phyloP scores from a whole-genome alignment of 495 filamentous ascomycete species.

The Aspergillus conjunctus region DNA sequence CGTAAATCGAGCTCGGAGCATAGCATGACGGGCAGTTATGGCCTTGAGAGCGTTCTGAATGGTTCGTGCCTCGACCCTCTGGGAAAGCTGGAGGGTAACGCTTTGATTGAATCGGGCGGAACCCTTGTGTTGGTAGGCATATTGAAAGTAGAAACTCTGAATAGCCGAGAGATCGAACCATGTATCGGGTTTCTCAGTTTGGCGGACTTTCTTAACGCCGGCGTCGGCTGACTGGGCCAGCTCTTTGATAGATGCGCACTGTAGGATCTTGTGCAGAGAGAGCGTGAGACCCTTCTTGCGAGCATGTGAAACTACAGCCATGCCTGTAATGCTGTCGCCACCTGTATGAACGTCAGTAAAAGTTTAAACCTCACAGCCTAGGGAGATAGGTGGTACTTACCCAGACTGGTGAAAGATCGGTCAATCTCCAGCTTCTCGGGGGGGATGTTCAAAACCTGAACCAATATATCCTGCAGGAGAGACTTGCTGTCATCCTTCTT shows the following conservation, averaged over 20 bases:
- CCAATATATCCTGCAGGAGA: constrained; percentile 42
- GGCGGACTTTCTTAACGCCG: constrained; percentile 20
- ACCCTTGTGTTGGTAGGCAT: constrained; percentile 46
- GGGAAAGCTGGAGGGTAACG: constrained; percentile 60
- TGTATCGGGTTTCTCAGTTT: constrained; percentile 42
- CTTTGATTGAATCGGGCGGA: constrained; percentile 68
- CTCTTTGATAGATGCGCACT: constrained; percentile 38
- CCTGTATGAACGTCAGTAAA: constrained; percentile 32
- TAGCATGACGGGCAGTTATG: constrained; percentile 64
- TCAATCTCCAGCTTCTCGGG: constrained; percentile 40
- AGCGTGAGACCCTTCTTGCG: constrained; percentile 42
- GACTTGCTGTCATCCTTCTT: constrained; percentile 27
- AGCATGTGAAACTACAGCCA: constrained; percentile 46
- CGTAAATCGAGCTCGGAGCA: constrained; percentile 68
- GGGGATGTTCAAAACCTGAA: constrained; percentile 52
- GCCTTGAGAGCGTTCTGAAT: constrained; percentile 57
- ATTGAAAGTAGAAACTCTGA: constrained; percentile 50
- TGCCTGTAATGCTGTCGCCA: constrained; percentile 50
- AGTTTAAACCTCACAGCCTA: constrained; percentile 22
- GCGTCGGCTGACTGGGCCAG: constrained; percentile 32
- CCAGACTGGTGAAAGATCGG: constrained; percentile 48
- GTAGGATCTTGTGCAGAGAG: constrained; percentile 42
- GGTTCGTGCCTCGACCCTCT: constrained; percentile 48
- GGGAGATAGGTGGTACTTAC: constrained; percentile 32
- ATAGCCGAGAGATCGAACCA: constrained; percentile 56